Conservation (phyloP, 2,329 filamentous ascomycete genomes). For the Exophiala sideris region DNA sequence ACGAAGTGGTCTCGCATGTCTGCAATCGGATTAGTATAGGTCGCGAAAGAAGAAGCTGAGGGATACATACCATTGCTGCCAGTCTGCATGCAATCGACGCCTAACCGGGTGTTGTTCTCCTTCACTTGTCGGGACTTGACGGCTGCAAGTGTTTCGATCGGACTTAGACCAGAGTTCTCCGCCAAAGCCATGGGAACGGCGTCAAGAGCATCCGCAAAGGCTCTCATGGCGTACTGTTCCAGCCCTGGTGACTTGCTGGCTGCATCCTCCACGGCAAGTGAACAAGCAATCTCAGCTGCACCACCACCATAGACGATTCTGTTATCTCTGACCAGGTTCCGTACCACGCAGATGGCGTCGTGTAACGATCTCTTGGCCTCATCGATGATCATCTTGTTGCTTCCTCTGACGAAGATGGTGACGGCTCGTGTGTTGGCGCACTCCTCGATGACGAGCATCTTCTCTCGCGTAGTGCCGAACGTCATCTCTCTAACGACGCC, state of each 20-base stretch:
- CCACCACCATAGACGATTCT: slow-evolving; percentile 96
- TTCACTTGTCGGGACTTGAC: slow-evolving; percentile 97
- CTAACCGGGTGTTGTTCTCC: slow-evolving; percentile 72
- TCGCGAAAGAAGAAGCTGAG: neutral
- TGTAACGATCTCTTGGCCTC: slow-evolving; percentile 97
- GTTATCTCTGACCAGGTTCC: slow-evolving; percentile 94
- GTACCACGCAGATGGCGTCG: slow-evolving; percentile 94
- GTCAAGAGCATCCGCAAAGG: slow-evolving; percentile 92
- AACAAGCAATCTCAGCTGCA: slow-evolving; percentile 95
- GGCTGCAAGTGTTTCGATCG: slow-evolving; percentile 89
- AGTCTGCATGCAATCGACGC: slow-evolving; percentile 95
- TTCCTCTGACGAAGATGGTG: slow-evolving; percentile 91
- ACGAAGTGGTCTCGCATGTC: slow-evolving; percentile 98
- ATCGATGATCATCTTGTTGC: slow-evolving; percentile 99
- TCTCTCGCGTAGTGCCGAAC: slow-evolving; percentile 95
- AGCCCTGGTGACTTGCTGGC: slow-evolving; percentile 94
- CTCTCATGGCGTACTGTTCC: slow-evolving; percentile 98
- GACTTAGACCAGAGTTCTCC: slow-evolving; percentile 94
- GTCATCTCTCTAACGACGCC: slow-evolving; percentile 91
- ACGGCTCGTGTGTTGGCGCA: slow-evolving; percentile 97
- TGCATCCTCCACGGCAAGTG: slow-evolving; percentile 89
- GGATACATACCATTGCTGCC: slow-evolving; percentile 70
- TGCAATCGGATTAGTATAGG: slow-evolving; percentile 32
- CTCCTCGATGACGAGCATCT: slow-evolving; percentile 99
- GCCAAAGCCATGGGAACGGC: slow-evolving; percentile 91